phyloP scores from a whole-genome alignment of 164 flowering plant genomes.

The Magnolia sinica region DNA sequence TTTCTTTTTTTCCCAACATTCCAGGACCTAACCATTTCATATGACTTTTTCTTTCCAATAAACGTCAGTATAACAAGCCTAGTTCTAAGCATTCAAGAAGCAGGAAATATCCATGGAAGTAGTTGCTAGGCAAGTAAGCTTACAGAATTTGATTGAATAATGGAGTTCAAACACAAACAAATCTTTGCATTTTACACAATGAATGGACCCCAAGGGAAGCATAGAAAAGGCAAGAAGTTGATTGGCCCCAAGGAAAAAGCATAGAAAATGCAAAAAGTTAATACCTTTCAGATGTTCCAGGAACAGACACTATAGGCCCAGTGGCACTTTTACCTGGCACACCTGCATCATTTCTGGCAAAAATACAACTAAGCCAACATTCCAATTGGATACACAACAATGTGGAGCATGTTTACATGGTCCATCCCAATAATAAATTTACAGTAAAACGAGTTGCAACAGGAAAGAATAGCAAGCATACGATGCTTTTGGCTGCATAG shows the following conservation, averaged over 20 bases:
- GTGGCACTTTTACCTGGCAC: conserved; percentile 46
- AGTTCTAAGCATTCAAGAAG: too few species aligned
- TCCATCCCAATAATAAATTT: not conserved
- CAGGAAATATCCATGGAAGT: too few species aligned
- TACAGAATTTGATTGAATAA: too few species aligned
- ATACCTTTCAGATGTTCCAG: conserved; percentile 75
- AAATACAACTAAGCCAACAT: conserved; percentile 11
- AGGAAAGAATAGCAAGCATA: conserved; percentile 32
- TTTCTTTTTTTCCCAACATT: too few species aligned
- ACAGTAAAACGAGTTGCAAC: not conserved
- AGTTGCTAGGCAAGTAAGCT: too few species aligned
- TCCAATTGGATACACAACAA: not conserved
- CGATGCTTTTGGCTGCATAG: conserved; percentile 52
- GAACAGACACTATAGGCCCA: conserved; percentile 37
- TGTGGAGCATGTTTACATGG: not conserved
- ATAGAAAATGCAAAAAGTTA: not conserved
- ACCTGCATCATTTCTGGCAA: conserved; percentile 56
- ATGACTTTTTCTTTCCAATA: too few species aligned
- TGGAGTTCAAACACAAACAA: too few species aligned
- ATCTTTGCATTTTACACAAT: too few species aligned
- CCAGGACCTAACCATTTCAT: too few species aligned
- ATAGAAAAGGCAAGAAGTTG: not conserved
- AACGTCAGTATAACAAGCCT: too few species aligned
- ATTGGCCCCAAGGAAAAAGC: not conserved
- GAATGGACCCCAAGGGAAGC: too few species aligned